Evolutionary conservation across 1,139 yeast genomes (phyloP).

Genomic region (Yamadazyma atmosphaerica): DNA sequence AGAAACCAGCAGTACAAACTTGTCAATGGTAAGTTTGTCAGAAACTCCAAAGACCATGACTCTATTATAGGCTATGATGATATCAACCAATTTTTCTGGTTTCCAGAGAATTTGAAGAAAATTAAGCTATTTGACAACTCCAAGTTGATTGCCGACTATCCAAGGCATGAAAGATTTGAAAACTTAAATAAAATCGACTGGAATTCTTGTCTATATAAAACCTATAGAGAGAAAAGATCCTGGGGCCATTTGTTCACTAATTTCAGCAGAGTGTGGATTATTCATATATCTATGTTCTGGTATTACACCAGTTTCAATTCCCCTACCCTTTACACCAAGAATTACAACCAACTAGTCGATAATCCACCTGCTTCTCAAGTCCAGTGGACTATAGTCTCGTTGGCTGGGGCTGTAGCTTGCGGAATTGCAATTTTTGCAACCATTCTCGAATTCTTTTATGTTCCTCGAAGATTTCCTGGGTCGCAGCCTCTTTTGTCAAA

Average conservation of each 20-base stretch:
- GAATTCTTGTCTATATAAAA: conserved; percentile 66
- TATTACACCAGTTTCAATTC: conserved; percentile 77
- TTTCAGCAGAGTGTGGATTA: conserved; percentile 81
- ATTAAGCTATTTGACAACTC: conserved; percentile 44
- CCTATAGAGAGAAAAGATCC: conserved; percentile 70
- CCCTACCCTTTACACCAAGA: conserved; percentile 69
- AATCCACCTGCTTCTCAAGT: conserved; percentile 68
- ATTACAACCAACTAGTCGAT: conserved; percentile 56
- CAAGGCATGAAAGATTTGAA: conserved; percentile 45
- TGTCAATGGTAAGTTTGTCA: conserved; percentile 41
- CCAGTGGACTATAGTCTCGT: conserved; percentile 59
- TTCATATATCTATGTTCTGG: conserved; percentile 79
- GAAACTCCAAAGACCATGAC: conserved; percentile 65
- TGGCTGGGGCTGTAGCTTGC: conserved; percentile 75
- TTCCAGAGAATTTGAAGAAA: conserved; percentile 57
- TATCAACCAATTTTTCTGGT: conserved; percentile 84
- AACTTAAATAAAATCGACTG: conserved; percentile 56
- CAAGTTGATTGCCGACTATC: conserved; percentile 41
- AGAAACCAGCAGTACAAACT: conserved; percentile 43
- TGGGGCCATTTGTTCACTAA: conserved; percentile 79
- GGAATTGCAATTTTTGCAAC: conserved; percentile 63
- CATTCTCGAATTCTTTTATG: conserved; percentile 60
- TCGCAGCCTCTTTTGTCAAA: conserved; percentile 50
- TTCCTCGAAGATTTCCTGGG: conserved; percentile 73
- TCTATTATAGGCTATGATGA: conserved; percentile 83